Percentiles rank a stretch among this genome's conserved stretches.
Evolutionary conservation across 2,329 filamentous ascomycete species (phyloP).

Genomic region (Fusarium beomiforme): DNA sequence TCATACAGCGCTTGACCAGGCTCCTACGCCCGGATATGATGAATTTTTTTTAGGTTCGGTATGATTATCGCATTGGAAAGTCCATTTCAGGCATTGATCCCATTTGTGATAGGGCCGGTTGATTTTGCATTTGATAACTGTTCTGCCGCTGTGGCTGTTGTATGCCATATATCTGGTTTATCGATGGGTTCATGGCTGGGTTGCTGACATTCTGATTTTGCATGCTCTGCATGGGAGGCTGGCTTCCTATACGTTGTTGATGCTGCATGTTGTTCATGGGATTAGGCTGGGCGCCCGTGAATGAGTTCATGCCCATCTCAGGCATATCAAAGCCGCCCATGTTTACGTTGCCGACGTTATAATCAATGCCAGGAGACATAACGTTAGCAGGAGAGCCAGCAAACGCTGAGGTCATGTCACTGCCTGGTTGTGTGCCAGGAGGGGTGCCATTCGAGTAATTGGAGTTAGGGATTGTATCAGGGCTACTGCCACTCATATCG

Average conservation of each 20-base stretch:
- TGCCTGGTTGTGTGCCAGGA: constrained; percentile 40
- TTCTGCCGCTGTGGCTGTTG: constrained; percentile 45
- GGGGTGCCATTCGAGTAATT: constrained; percentile 46
- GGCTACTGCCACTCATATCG: constrained; percentile 49
- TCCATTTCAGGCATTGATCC: constrained; percentile 45
- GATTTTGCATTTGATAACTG: constrained; percentile 47
- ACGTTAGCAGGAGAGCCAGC: constrained; percentile 60
- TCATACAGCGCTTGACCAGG: background rate
- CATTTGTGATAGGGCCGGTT: constrained; percentile 44
- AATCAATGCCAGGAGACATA: constrained; percentile 64
- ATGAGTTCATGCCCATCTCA: constrained; percentile 64
- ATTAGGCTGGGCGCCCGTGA: constrained; percentile 47
- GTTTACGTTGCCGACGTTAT: constrained; percentile 48
- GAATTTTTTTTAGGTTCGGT: background rate
- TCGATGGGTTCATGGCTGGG: constrained; percentile 39
- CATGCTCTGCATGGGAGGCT: constrained; percentile 47
- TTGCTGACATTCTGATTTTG: constrained; percentile 38
- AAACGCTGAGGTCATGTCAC: constrained; percentile 60
- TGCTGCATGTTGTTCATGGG: constrained; percentile 37
- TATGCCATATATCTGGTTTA: constrained; percentile 45
- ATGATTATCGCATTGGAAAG: constrained; percentile 34
- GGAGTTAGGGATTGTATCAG: constrained; percentile 47
- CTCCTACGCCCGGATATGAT: background rate
- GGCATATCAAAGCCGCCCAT: constrained; percentile 59
- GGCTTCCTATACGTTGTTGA: constrained; percentile 44